Conservation (phyloP, 1,284 basidiomycete genomes). For the Ustilago vetiveriae region DNA sequence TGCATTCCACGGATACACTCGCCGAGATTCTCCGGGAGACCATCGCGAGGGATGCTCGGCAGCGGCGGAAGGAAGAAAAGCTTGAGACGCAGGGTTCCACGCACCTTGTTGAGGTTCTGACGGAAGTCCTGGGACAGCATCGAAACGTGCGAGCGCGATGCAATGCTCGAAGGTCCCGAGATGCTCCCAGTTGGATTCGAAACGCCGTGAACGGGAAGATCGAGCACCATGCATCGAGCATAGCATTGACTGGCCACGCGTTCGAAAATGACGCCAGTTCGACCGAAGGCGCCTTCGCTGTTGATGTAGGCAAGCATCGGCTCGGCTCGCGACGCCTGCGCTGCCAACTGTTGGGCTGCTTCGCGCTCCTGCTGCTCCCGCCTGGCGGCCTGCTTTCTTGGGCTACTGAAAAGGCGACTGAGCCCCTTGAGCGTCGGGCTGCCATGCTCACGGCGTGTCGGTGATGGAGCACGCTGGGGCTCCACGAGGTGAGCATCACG, state of each 20-base stretch:
- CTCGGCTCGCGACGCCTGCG: conserved; percentile 40
- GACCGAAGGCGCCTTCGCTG: conserved; percentile 60
- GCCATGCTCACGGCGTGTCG: conserved; percentile 40
- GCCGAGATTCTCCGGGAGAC: conserved; percentile 88
- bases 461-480: conserved; percentile 33
- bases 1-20: conserved; percentile 89
- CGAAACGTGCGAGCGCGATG: conserved; percentile 32
- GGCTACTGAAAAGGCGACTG: conserved; percentile 57
- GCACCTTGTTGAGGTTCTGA: conserved; percentile 50
- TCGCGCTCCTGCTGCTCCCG: conserved; percentile 48
- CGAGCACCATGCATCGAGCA: conserved; percentile 52
- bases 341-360: conserved; percentile 35
- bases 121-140: conserved; percentile 43
- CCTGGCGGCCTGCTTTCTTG: conserved; percentile 58
- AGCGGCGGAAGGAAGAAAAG: conserved; percentile 86
- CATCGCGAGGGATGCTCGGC: conserved; percentile 78
- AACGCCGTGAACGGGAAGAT: conserved; percentile 60
- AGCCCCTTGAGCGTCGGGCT: conserved; percentile 56
- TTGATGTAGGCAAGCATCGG: conserved; percentile 60
- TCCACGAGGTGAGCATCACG: conserved; percentile 58
- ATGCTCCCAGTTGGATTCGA: conserved; percentile 42
- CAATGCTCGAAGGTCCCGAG: conserved; percentile 46
- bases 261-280: conserved; percentile 56
- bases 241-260: conserved; percentile 53
- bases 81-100: conserved; percentile 62